Conservation (phyloP, 331 rosid species). For the Malus hybrid region DNA sequence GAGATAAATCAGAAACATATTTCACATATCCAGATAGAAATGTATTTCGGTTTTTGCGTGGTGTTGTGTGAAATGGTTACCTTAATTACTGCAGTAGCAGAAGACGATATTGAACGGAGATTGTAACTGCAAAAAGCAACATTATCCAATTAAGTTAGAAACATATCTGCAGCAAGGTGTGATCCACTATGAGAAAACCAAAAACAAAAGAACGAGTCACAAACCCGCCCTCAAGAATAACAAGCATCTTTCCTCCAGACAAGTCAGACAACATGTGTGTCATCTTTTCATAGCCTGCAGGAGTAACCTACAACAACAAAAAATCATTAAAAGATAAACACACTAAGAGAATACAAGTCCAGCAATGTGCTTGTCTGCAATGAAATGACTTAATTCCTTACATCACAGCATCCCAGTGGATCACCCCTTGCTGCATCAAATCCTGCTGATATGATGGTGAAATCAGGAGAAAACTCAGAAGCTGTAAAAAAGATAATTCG, state of each 20-base stretch:
- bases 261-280: constrained; percentile 64
- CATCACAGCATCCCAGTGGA: constrained; percentile 96
- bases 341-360: not conserved
- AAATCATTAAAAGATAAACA: constrained; percentile 15
- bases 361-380: constrained; percentile 1
- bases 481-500: constrained; percentile 45
- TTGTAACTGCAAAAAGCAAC: constrained; percentile 66
- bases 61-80: constrained; percentile 22
- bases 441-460: constrained; percentile 95
- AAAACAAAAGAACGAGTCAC: constrained; percentile 27
- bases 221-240: constrained; percentile 97
- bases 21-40: not conserved
- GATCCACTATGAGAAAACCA: constrained; percentile 4
- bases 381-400: constrained; percentile 20
- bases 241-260: constrained; percentile 91
- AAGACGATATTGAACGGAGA: constrained; percentile 93
- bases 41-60: not conserved
- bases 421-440: constrained; percentile 99
- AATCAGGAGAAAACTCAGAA: constrained; percentile 79
- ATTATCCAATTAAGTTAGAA: constrained; percentile 19
- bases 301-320: constrained; percentile 61
- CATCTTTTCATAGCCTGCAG: constrained; percentile 92
- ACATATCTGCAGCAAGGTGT: not conserved
- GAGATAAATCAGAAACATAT: constrained; percentile 16
- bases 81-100: constrained; percentile 89